A percentile compares a stretch with the other conserved stretches of the same genome.
These are phyloP conservation scores for Chondrostereum purpureum DNA, from an alignment of 1,284 basidiomycete genomes.

Conservation along the genomic window DNA sequence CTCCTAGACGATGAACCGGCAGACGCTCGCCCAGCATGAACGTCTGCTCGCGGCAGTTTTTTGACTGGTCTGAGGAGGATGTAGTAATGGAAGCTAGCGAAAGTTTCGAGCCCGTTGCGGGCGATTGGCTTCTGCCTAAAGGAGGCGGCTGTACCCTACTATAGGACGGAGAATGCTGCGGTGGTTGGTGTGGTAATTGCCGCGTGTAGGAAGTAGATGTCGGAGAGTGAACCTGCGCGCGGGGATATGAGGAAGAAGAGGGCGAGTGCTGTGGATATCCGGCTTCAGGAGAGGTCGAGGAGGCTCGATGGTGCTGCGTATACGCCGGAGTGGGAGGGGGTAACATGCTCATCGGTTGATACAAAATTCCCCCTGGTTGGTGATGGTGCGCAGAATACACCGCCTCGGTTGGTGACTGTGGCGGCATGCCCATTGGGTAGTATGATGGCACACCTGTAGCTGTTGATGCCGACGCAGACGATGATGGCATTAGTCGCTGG, in stretches of 20 bases:
- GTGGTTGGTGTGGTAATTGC: neutral
- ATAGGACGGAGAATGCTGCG: neutral
- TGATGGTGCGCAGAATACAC: neutral
- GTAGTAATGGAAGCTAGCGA: slow-evolving; percentile 36
- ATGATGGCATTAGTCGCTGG: slow-evolving; percentile 6
- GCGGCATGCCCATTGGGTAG: slow-evolving; percentile 2
- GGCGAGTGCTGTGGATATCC: neutral
- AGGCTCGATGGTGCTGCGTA: neutral
- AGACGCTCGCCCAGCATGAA: slow-evolving; percentile 45
- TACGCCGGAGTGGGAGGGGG: neutral
- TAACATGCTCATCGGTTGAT: neutral
- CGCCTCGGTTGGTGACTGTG: neutral
- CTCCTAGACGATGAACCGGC: slow-evolving; percentile 17
- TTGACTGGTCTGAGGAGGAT: slow-evolving; percentile 33
- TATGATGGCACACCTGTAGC: neutral
- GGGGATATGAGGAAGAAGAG: neutral
- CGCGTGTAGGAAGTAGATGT: neutral
- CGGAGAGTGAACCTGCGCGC: neutral
- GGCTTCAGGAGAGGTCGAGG: neutral
- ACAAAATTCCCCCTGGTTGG: neutral
- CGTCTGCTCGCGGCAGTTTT: slow-evolving; percentile 48
- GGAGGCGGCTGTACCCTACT: slow-evolving; percentile 1
- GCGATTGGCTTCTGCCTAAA: neutral
- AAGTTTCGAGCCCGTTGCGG: slow-evolving; percentile 25
- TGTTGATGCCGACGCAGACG: neutral